phyloP scores from a whole-genome alignment of 257 asterid species.

The Nyctanthes arbortristis region DNA sequence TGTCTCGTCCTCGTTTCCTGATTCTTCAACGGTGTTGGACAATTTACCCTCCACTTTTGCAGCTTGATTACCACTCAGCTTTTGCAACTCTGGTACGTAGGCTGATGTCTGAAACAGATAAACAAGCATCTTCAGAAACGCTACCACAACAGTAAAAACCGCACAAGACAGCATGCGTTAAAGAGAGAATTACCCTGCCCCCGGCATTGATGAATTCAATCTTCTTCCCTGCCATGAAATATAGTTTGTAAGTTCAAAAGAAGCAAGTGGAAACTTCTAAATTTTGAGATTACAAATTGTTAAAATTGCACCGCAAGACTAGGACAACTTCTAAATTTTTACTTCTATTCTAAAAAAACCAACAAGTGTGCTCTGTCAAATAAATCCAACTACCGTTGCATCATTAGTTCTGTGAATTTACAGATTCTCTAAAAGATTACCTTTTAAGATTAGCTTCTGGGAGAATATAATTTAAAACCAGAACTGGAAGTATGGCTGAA shows the following conservation, averaged over 20 bases:
- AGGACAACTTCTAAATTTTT: slow-evolving; percentile 24
- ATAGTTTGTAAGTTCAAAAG: slow-evolving; percentile 13
- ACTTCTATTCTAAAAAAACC: slow-evolving; percentile 19
- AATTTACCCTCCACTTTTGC: slow-evolving; percentile 43
- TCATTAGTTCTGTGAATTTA: slow-evolving; percentile 2
- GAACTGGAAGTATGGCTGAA: not conserved
- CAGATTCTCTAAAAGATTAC: slow-evolving; percentile 7
- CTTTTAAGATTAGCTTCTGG: too few species aligned
- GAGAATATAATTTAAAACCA: not conserved
- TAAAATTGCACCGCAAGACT: slow-evolving; percentile 18
- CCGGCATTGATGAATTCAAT: slow-evolving; percentile 90
- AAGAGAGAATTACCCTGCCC: slow-evolving; percentile 77
- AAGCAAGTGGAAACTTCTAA: slow-evolving; percentile 13
- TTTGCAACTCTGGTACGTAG: slow-evolving; percentile 86
- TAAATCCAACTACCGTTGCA: slow-evolving; percentile 7
- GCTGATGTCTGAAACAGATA: slow-evolving; percentile 79
- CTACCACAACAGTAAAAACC: not conserved
- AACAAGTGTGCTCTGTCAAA: slow-evolving; percentile 6
- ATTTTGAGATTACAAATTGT: slow-evolving; percentile 2
- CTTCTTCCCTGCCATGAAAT: slow-evolving; percentile 69
- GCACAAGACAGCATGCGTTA: slow-evolving; percentile 5
- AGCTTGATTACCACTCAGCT: slow-evolving; percentile 61
- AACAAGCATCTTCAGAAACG: slow-evolving; percentile 8
- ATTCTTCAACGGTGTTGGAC: slow-evolving; percentile 43
- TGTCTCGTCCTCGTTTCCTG: slow-evolving; percentile 37